Conservation (phyloP, 805 yeast genomes). For the Lipomyces starkeyi region DNA sequence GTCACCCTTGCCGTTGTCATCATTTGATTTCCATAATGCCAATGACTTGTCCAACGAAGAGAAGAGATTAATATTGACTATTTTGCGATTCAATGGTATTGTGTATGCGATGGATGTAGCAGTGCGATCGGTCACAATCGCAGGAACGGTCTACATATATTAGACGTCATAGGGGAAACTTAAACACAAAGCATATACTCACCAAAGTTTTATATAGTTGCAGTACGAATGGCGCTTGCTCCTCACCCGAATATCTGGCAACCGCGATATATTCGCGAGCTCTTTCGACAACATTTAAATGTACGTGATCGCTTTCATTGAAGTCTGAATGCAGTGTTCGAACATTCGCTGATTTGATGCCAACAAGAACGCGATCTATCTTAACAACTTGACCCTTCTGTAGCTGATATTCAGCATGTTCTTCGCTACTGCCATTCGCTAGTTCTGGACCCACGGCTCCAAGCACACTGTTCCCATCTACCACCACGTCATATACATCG, state of each 20-base stretch:
- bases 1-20: slow-evolving; percentile 22
- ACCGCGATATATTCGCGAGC: slow-evolving; percentile 84
- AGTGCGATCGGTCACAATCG: slow-evolving; percentile 39
- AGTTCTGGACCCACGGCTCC: slow-evolving; percentile 26
- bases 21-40: slow-evolving; percentile 50
- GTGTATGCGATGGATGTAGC: slow-evolving; percentile 17
- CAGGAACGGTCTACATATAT: slow-evolving; percentile 29
- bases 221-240: slow-evolving; percentile 59
- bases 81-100: slow-evolving; percentile 34
- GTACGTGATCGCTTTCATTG: slow-evolving; percentile 58
- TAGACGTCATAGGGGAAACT: neutral
- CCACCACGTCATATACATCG: slow-evolving; percentile 14
- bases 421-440: slow-evolving; percentile 12
- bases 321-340: slow-evolving; percentile 47
- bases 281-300: slow-evolving; percentile 65
- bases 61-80: slow-evolving; percentile 58
- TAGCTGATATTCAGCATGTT: slow-evolving; percentile 26
- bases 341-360: slow-evolving; percentile 54
- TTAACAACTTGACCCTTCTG: slow-evolving; percentile 65
- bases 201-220: slow-evolving; percentile 62
- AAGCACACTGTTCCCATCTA: slow-evolving; percentile 26
- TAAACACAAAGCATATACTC: neutral
- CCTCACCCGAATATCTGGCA: slow-evolving; percentile 64
- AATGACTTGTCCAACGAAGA: slow-evolving; percentile 75
- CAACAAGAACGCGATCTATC: slow-evolving; percentile 70